Evolutionary conservation across 305 asterid genomes (phyloP).

Genomic region (Rubia tinctorum): DNA sequence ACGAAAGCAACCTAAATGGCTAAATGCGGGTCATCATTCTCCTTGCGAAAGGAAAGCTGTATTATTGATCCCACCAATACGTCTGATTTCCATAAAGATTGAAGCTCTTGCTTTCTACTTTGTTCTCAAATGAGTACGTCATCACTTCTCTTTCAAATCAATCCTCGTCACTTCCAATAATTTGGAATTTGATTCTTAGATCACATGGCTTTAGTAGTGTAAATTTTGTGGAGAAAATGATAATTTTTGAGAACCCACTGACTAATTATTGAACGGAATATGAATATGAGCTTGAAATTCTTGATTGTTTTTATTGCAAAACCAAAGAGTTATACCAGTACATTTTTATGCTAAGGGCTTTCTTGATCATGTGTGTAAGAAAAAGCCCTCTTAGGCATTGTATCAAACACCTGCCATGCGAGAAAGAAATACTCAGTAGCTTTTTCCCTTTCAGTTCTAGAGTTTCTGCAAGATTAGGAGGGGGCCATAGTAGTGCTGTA

Average conservation of each 20-base stretch:
- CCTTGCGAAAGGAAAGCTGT: too few species aligned
- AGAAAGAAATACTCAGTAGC: too few species aligned
- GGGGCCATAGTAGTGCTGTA: slow-evolving; percentile 1
- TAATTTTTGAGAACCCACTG: background rate
- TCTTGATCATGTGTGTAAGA: background rate
- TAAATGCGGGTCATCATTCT: too few species aligned
- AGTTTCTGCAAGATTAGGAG: slow-evolving; percentile 17
- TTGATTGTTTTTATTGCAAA: background rate
- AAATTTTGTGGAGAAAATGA: background rate
- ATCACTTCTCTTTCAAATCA: too few species aligned
- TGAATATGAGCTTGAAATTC: background rate
- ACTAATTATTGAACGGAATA: too few species aligned
- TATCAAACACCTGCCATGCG: too few species aligned
- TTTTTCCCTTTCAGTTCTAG: background rate
- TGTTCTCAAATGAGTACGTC: too few species aligned
- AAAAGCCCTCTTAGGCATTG: background rate
- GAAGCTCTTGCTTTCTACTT: too few species aligned
- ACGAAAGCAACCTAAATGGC: too few species aligned
- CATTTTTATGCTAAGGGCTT: background rate
- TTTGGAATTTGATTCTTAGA: background rate
- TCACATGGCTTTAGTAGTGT: background rate
- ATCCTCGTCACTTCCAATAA: too few species aligned
- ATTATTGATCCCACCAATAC: too few species aligned
- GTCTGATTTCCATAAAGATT: too few species aligned
- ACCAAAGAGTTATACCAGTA: background rate